Evolutionary conservation across 2,329 filamentous ascomycete species (phyloP), one percentile per base, ranked within the genome.

Genomic region (Botryotinia calthae): DNA sequence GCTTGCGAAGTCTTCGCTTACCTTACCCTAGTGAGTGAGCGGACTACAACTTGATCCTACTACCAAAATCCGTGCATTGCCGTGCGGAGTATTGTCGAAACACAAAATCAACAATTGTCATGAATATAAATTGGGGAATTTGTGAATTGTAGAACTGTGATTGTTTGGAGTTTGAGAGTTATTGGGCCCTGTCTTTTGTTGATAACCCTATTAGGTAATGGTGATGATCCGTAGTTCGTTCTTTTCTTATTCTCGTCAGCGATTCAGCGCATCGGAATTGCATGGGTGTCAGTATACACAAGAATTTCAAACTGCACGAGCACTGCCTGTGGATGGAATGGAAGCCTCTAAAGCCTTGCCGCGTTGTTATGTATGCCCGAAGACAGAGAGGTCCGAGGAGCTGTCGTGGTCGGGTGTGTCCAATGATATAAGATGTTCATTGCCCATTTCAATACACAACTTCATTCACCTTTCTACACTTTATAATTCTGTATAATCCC

Each of bases 351-450:
- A 65, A 51, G 34, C 61, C 61, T 71, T 61, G 59, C 70, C 70
- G 61, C 70, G 46, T 54, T 31, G n/a, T 66, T 54, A n/a, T 66
- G 70, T 71, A 66, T 16, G 48, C 34, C 70, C 70, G 70, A 71
- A 71, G 70, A 58, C 70, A 61, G 70, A 71, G 22, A 66, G 61
- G 70, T 66, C 70, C 70, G 70, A 66, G 61, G 20, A 34, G 16
- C 69, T 65, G 59, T 42, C n/a, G 48, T 42, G 61, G 44, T 42
- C 22, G 48, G 9, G n/a, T 71, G 28, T 66, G n/a, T 58, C 61
- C 70, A 71, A 65, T 71, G 22, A 63, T 71, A 66, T 71, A 71
- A 71, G 34, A 66, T 34, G 61, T 25, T 46, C 61, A 37, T 31
- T 58, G 28, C 40, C 46, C 70, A 66, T 28, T 56, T 25, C 12